Conservation (phyloP, 768 basidiomycete genomes). For the Podaxis sp. region DNA sequence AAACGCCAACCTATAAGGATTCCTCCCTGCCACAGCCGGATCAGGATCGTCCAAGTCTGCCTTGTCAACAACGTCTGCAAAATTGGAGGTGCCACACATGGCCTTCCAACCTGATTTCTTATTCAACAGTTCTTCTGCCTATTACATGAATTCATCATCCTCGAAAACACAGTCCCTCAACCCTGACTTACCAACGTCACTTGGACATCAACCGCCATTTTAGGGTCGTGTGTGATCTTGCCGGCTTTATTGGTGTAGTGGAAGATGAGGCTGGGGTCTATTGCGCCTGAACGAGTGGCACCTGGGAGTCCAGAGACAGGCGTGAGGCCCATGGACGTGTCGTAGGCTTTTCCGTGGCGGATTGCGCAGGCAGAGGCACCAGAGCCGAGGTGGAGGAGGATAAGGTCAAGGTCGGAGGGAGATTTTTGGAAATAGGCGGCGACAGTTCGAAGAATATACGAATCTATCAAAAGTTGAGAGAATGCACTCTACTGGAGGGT, state of each 20-base stretch:
- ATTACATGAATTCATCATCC: background rate
- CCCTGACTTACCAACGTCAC: conserved; percentile 44
- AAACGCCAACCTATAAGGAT: conserved; percentile 62
- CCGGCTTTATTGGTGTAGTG: conserved; percentile 65
- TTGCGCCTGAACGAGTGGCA: conserved; percentile 77
- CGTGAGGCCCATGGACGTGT: conserved; percentile 92
- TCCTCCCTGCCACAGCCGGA: conserved; percentile 15
- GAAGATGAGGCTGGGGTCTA: conserved; percentile 88
- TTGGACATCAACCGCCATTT: conserved; percentile 41
- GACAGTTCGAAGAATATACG: conserved; percentile 66
- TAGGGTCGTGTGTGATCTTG: conserved; percentile 54
- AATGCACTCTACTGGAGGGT: background rate
- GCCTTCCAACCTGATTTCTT: conserved; percentile 77
- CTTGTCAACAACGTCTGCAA: conserved; percentile 59
- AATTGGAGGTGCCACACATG: conserved; percentile 80
- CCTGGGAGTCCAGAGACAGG: conserved; percentile 88
- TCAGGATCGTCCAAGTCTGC: conserved; percentile 31
- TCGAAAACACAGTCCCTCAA: background rate
- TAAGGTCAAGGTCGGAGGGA: conserved; percentile 58
- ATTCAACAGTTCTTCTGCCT: conserved; percentile 76
- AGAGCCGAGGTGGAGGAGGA: conserved; percentile 87
- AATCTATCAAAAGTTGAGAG: conserved; percentile 38
- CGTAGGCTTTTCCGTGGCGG: conserved; percentile 66
- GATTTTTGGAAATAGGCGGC: conserved; percentile 56
- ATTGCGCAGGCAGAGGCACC: conserved; percentile 85